Evolutionary conservation across 805 yeast species (phyloP), one percentile per base, ranked within the genome.

Genomic region (Metschnikowia proteae): DNA sequence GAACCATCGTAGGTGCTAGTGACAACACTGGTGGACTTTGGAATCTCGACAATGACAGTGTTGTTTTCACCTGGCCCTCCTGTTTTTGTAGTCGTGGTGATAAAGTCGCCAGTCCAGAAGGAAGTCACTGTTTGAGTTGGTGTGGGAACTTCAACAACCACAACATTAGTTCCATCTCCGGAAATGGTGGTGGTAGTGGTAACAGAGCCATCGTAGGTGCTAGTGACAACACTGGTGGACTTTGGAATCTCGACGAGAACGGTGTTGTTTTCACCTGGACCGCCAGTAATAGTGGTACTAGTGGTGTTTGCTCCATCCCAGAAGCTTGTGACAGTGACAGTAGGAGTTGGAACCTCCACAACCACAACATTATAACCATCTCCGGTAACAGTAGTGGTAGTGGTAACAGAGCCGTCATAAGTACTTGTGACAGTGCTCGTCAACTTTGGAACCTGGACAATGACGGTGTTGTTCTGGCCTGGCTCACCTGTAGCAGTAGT

Each of bases 1-100:
- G 29, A 7, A 1, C 49, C 46, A 7, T 43, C 43, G 47, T 54
- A 56, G 25, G 60, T 52, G n/a, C 50, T 38, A 6, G 61, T 56
- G 5, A 34, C 30, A 4, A 59, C 55, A 1, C 48, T 35, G 11
- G 37, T 32, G 3, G 44, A 23, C 5, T 38, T 37, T 25, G 55
- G 55, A 17, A 52, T 38, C 27, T 54, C 50, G 10, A 54, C 47
- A 23, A 50, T 39, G n/a, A 54, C 50, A 27, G 49, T 45, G 10
- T 44, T 37, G 26, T 43, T 45, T 13, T 41, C 50, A 27, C 48
- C 30, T 6, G n/a, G n/a, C n/a, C n/a, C n/a, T n/a, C n/a, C n/a
- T n/a, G n/a, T n/a, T n/a, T n/a, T n/a, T n/a, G n/a, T n/a, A n/a
- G n/a, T n/a, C n/a, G n/a, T n/a, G n/a, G n/a, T n/a, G n/a, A n/a